phyloP scores from a whole-genome alignment of 2,329 filamentous ascomycete species.

The Bipolaris bicolor region DNA sequence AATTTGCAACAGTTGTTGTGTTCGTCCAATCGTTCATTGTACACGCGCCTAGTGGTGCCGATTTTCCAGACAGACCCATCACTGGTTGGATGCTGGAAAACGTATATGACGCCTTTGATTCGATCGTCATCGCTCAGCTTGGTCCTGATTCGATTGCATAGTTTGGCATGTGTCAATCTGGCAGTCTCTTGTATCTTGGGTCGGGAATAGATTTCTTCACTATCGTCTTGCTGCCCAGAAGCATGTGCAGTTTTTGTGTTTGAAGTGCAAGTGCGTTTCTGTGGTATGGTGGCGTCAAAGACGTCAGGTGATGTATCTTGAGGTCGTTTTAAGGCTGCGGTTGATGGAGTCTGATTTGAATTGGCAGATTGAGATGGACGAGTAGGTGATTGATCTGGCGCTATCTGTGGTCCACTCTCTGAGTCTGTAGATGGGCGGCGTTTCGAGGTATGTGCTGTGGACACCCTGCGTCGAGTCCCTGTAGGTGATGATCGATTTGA shows the following conservation, averaged over 20 bases:
- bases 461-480: not conserved
- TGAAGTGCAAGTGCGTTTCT: too few species aligned
- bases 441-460: not conserved
- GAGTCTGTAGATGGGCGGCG: not conserved
- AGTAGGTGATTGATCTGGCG: not conserved
- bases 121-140: not conserved
- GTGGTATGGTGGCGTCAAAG: too few species aligned
- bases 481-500: too few species aligned
- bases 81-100: not conserved
- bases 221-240: not conserved
- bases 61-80: conserved; percentile 13
- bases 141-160: conserved; percentile 1
- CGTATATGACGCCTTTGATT: conserved; percentile 14
- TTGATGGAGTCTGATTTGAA: too few species aligned
- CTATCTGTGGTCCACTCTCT: not conserved
- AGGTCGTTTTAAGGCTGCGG: too few species aligned
- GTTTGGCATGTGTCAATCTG: conserved; percentile 2
- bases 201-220: not conserved
- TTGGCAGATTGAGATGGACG: too few species aligned
- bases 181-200: not conserved
- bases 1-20: conserved; percentile 7
- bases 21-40: conserved; percentile 6
- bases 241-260: not conserved
- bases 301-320: too few species aligned
- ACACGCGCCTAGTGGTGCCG: conserved; percentile 7